phyloP scores from a whole-genome alignment of 2,329 filamentous ascomycete species.

The Pestalotiopsis sp. region DNA sequence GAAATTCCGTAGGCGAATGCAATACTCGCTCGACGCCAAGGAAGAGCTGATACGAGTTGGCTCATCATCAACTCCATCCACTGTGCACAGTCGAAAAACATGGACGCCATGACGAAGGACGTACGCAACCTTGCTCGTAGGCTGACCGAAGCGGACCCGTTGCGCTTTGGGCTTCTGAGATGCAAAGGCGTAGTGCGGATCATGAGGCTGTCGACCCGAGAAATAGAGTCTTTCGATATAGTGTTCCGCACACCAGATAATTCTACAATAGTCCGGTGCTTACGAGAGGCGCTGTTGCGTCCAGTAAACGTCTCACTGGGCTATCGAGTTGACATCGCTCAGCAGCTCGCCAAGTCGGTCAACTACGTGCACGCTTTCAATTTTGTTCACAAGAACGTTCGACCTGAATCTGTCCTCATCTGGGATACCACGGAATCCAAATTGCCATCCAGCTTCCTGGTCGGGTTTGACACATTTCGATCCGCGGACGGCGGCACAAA shows the following conservation, averaged over 20 bases:
- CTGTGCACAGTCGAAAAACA: not conserved
- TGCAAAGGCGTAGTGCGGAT: not conserved
- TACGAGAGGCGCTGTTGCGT: not conserved
- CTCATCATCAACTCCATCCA: not conserved
- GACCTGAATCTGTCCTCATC: constrained; percentile 38
- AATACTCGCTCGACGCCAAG: not conserved
- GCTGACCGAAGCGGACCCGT: not conserved
- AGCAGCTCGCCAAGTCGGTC: not conserved
- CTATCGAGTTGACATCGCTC: not conserved
- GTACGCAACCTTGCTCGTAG: not conserved
- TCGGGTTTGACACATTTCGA: constrained; percentile 48
- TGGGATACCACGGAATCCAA: not conserved
- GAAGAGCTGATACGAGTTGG: not conserved
- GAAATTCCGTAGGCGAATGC: not conserved
- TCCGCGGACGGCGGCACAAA: constrained; percentile 32
- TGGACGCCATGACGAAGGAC: not conserved
- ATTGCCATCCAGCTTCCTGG: constrained; percentile 34
- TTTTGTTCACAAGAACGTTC: constrained; percentile 48
- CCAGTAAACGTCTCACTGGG: not conserved
- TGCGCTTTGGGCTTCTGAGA: not conserved
- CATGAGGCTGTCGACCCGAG: not conserved
- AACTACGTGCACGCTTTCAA: constrained; percentile 24
- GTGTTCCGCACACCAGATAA: not conserved
- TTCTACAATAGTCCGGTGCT: not conserved
- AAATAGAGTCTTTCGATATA: not conserved